These are phyloP conservation scores for Ceratocystis ficicola DNA, from an alignment of 2,329 filamentous ascomycete genomes.

Conservation along the genomic window DNA sequence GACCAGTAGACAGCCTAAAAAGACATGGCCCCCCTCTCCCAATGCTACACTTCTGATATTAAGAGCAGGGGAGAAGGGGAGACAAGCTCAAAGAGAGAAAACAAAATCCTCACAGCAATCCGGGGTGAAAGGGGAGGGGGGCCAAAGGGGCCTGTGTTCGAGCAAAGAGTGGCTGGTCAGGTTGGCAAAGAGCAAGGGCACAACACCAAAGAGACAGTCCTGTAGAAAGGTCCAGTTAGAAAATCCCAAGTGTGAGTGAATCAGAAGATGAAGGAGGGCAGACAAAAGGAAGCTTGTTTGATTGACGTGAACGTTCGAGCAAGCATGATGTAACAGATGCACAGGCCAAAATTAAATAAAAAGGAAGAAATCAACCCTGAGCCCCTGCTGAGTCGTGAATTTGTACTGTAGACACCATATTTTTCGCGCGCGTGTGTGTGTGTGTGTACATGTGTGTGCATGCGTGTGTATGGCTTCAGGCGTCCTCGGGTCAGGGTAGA, in stretches of 20 bases:
- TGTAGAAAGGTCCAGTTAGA: background rate
- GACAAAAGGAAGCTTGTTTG: background rate
- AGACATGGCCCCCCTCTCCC: background rate
- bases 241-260: no score
- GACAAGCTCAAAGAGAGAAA: conserved; percentile 1
- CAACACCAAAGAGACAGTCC: background rate
- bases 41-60: conserved; percentile 6
- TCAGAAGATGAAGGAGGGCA: conserved; percentile 3
- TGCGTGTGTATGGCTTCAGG: no score
- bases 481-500: no score
- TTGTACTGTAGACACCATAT: no score
- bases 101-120: background rate
- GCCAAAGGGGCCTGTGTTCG: background rate
- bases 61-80: background rate
- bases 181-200: background rate
- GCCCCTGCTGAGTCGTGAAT: no score
- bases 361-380: background rate
- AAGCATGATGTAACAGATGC: background rate
- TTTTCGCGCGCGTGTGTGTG: no score
- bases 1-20: background rate
- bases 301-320: background rate
- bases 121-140: background rate
- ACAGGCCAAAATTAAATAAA: background rate
- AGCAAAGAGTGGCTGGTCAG: background rate
- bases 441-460: no score